Conservation (phyloP, 2,329 filamentous ascomycete species). For the Ophiostoma sp. region DNA sequence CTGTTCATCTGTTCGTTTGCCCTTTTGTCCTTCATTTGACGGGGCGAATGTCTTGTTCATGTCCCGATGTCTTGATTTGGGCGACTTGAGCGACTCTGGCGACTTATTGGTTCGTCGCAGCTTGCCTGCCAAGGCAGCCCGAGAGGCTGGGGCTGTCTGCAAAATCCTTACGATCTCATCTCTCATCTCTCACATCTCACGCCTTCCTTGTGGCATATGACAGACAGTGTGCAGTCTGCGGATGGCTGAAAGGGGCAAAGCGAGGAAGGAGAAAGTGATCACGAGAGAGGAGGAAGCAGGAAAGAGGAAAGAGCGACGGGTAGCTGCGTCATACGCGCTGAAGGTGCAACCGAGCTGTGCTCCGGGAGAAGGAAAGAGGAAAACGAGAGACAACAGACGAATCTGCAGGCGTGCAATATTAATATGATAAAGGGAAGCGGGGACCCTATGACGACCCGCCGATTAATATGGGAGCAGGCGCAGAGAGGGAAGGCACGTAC, state of each 20-base stretch:
- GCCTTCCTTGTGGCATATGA: neutral
- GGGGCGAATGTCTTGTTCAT: neutral
- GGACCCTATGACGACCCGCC: neutral
- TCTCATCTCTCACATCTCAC: conserved; percentile 10
- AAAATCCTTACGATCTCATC: conserved; percentile 10
- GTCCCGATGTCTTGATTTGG: neutral
- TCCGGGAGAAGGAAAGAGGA: neutral
- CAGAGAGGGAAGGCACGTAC: neutral
- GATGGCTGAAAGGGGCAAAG: conserved; percentile 1
- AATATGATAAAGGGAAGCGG: neutral
- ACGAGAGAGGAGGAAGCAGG: neutral
- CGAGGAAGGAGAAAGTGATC: neutral
- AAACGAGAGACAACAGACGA: neutral
- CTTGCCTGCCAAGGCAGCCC: neutral
- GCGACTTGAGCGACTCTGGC: conserved; percentile 6
- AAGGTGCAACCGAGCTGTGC: neutral
- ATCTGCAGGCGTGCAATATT: neutral
- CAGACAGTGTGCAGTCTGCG: neutral
- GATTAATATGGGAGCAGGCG: neutral
- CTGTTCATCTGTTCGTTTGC: neutral
- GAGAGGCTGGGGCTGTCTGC: conserved; percentile 3
- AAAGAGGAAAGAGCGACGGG: conserved; percentile 9
- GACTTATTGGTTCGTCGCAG: neutral
- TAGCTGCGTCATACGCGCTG: conserved; percentile 5
- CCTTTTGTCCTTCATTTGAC: neutral